A percentile compares a stretch with the other conserved stretches of the same genome.
Conservation (phyloP, 1,139 yeast species). For the Taphrina betulina region DNA sequence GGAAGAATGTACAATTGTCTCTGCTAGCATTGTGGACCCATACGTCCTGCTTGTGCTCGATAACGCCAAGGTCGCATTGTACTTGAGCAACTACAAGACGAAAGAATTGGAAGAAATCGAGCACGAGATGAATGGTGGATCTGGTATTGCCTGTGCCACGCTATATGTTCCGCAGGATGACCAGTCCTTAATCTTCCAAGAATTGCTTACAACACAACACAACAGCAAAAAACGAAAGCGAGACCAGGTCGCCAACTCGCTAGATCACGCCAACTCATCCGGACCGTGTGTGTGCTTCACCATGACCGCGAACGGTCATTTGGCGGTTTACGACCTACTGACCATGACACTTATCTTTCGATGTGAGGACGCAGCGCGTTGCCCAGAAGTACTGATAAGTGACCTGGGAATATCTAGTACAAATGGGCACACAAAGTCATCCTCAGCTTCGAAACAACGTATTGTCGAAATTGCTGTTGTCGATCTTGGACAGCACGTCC, state of each 20-base stretch:
- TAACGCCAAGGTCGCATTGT: slow-evolving; percentile 37
- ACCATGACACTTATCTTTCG: slow-evolving; percentile 18
- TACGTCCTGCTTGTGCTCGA: slow-evolving; percentile 40
- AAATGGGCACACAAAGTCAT: neutral
- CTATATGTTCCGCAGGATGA: neutral
- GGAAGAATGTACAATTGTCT: slow-evolving; percentile 44
- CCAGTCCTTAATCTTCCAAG: neutral
- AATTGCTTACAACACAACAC: neutral
- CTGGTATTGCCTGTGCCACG: slow-evolving; percentile 4
- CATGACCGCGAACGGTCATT: slow-evolving; percentile 10
- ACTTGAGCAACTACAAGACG: slow-evolving; percentile 36
- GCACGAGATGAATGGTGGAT: neutral
- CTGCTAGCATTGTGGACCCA: slow-evolving; percentile 50
- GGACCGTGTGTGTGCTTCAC: slow-evolving; percentile 11
- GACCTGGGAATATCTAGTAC: neutral
- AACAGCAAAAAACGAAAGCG: slow-evolving; percentile 9
- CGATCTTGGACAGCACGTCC: slow-evolving; percentile 59
- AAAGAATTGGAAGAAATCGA: slow-evolving; percentile 34
- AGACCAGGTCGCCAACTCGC: neutral
- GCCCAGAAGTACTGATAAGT: neutral
- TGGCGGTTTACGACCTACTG: slow-evolving; percentile 34
- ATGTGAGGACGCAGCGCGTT: neutral
- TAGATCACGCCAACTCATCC: neutral
- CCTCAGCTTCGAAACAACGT: neutral
- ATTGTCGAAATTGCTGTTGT: slow-evolving; percentile 67